These are phyloP conservation scores for Paracoccidioides lutzii DNA, from an alignment of 2,329 filamentous ascomycete species.

Conservation along the genomic window DNA sequence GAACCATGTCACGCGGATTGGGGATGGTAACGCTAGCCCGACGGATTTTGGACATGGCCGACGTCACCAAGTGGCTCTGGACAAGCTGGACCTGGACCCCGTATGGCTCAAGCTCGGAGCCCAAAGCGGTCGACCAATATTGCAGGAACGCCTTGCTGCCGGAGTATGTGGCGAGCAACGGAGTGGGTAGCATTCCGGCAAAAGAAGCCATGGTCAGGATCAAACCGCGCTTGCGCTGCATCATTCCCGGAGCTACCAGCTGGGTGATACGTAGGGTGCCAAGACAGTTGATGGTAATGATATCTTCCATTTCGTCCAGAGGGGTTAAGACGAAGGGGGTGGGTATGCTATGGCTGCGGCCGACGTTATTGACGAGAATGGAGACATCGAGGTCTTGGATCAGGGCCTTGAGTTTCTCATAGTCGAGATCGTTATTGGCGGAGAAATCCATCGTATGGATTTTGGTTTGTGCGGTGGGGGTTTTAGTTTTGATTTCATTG, in stretches of 20 bases:
- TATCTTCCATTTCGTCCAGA: constrained; percentile 68
- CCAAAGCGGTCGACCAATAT: constrained; percentile 82
- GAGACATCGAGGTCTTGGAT: constrained; percentile 65
- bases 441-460: constrained; percentile 85
- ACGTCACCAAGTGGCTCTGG: constrained; percentile 84
- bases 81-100: constrained; percentile 85
- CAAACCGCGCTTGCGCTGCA: constrained; percentile 68
- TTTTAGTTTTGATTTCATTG: constrained; percentile 54
- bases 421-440: constrained; percentile 65
- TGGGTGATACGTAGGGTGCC: constrained; percentile 83
- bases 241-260: constrained; percentile 71
- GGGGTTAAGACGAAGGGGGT: constrained; percentile 74
- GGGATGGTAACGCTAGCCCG: constrained; percentile 66
- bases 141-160: constrained; percentile 97
- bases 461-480: constrained; percentile 58
- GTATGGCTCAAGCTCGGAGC: constrained; percentile 64
- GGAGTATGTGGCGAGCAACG: constrained; percentile 87
- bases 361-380: constrained; percentile 93
- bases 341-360: constrained; percentile 84
- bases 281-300: constrained; percentile 89
- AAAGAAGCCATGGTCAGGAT: constrained; percentile 97
- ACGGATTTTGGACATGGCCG: constrained; percentile 93
- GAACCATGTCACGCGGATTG: constrained; percentile 69
- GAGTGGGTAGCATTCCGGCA: constrained; percentile 81
- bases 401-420: constrained; percentile 55